Conservation (phyloP, 257 asterid genomes). For the Parsonsia alboflavescens region DNA sequence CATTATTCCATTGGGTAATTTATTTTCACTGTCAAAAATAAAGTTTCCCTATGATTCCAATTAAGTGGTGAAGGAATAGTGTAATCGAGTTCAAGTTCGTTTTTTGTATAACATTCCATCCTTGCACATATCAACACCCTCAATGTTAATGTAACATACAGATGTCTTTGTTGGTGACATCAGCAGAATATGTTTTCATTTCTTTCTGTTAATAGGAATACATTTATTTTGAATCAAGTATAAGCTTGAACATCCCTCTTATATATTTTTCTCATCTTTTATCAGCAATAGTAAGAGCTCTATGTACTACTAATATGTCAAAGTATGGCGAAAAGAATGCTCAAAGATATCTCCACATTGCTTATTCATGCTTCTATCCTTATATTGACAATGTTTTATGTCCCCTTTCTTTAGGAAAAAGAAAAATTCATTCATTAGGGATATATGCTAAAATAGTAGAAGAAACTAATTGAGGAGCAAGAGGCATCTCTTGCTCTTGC, state of each 20-base stretch:
- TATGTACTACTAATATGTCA: not conserved
- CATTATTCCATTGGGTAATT: not conserved
- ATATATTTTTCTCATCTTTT: not conserved
- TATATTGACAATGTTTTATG: not conserved
- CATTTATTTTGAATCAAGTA: not conserved
- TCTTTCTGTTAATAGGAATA: not conserved
- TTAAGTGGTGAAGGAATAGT: not conserved
- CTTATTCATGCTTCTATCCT: not conserved
- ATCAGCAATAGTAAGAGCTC: not conserved
- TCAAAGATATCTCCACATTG: not conserved
- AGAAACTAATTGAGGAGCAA: too few species aligned
- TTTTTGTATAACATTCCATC: not conserved
- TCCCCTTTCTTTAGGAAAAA: too few species aligned
- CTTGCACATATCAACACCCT: not conserved
- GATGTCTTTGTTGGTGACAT: not conserved
- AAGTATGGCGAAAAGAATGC: not conserved
- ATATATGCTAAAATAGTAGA: too few species aligned
- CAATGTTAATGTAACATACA: not conserved
- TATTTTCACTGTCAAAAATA: not conserved
- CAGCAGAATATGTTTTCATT: not conserved
- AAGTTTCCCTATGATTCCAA: not conserved
- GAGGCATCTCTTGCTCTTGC: too few species aligned
- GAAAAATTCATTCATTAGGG: too few species aligned
- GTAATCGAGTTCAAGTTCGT: not conserved
- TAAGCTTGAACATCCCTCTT: not conserved